Base-by-base conservation (phyloP, 371 early-diverging fungal genomes). In the Capniomyces stellatus region DNA sequence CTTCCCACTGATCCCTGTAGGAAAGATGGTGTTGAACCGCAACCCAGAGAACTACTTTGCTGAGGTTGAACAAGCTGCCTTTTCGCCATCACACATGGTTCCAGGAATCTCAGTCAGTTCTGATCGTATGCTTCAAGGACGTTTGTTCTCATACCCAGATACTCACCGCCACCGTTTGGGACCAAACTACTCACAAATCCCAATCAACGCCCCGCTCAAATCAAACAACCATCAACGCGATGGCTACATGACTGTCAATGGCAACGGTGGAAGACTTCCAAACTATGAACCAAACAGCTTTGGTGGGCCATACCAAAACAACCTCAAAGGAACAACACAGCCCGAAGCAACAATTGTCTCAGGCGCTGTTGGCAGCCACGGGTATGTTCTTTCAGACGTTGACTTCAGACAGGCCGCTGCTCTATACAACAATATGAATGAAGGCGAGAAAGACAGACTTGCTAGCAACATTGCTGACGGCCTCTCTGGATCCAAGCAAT, bases 31-130 rank as follows among this genome's bases (percentile, higher is more conserved):
- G 3, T 66, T 87, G 58, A 75, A 85, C 73, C 75, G 78, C 53
- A 83, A 82, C 71, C 83, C 83, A 12, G 74, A 71, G 48, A 83
- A 87, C 70, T 85, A 77, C 75, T 82, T 81, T 74, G 80, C 83
- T 50, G 85, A 87, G 63, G 75, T 75, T 19, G 87, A 87, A 63
- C 87, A 87, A 66, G 72, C 72, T 18, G 85, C 85, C 2, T 85
- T 85, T 71, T 75, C 75, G 30, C 81, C 85, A 27, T 71, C 79
- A 44, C 75, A 79, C 56, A 62, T 82, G 60, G 79, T 83, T 21
- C 84, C 85, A 4, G 87, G 87, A 52, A 79, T 85, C 49, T 82
- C 77, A 10, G 61, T 75, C 50, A 64, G 78, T 35, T 70, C 71
- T 50, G 87, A 86, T 65, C 75, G 73, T 58, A 76, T 86, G 79